Conservation (phyloP, 1,284 basidiomycete genomes). For the Ganoderma resinaceum region DNA sequence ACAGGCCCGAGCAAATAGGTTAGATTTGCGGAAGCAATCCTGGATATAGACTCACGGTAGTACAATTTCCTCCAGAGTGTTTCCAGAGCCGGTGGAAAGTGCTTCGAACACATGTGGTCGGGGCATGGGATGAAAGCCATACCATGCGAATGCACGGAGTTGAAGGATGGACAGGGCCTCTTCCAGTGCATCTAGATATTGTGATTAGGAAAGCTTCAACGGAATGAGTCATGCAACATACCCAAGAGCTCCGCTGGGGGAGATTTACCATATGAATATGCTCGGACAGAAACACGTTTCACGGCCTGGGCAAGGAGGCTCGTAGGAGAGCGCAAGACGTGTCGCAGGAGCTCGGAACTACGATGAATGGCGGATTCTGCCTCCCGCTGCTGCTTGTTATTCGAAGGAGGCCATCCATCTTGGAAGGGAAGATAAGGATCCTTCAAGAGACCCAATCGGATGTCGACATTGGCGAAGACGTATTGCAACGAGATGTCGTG, state of each 20-base stretch:
- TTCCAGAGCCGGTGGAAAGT: not conserved
- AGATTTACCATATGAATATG: not conserved
- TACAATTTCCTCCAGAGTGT: not conserved
- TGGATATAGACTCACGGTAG: not conserved
- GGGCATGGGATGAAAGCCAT: not conserved
- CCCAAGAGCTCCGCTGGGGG: not conserved
- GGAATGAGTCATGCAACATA: not conserved
- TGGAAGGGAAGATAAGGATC: not conserved
- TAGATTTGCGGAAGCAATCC: not conserved
- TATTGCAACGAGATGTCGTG: slow-evolving; percentile 1
- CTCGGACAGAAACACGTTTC: not conserved
- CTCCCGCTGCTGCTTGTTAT: not conserved
- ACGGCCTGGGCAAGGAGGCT: not conserved
- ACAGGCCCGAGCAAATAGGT: not conserved
- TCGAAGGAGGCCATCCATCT: not conserved
- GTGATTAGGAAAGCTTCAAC: not conserved
- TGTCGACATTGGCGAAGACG: slow-evolving; percentile 3
- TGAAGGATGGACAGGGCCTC: not conserved
- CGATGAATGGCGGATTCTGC: not conserved
- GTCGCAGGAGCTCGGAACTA: not conserved
- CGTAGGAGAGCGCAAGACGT: not conserved
- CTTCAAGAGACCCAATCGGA: not conserved
- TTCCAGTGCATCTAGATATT: not conserved
- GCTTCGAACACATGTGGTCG: not conserved
- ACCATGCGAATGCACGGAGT: not conserved